Base-by-base conservation (phyloP, 305 asterid genomes). In the Fraxinus baroniana region DNA sequence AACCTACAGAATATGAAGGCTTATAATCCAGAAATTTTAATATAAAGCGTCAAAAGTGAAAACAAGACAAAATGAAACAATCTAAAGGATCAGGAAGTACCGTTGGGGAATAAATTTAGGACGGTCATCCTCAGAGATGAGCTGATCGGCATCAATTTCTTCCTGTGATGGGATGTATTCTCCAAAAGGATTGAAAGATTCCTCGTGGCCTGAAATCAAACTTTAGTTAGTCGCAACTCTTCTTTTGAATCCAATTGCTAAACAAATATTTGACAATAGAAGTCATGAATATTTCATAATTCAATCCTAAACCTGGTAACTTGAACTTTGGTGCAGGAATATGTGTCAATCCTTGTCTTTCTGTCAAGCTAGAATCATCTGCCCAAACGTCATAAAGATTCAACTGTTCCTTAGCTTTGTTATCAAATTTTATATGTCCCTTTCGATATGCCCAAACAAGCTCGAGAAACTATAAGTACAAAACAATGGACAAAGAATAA, bases 81-180 rank as follows among this genome's bases (percentile, higher is more conserved):
- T n/a, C 30, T 60, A 82, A 78, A 52, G 72, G 77, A 83, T 28
- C 49, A 74, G 28, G 32, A 85, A 57, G 49, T 88, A 96, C 99
- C 89, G 89, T 82, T 92, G 94, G 2, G 99, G 99, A 64, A 96
- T 96, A 81, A 89, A 92, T 85, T 91, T 94, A 57, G 98, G 99
- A 2, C 95, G 93, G 84, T 94, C 99, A 86, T 96, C 99, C 90
- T 93, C 98, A 87, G 87, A 91, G 98, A 94, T 90, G 80, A 93
- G 98, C 91, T 94, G 93, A 89, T 93, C 90, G 71, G 97, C 86
- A 87, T 92, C 89, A 32, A 94, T 86, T 88, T 96, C 99, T 84
- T 96, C 99, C 85, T 90, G 95, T 18, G 98, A 87, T 57, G 97
- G 99, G 82, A 96, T 91, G 87, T 96, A 96, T 81, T 96, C 99